phyloP scores from a whole-genome alignment of 225 moss, liverwort and hornwort species.

The Antitrichia curtipendula region DNA sequence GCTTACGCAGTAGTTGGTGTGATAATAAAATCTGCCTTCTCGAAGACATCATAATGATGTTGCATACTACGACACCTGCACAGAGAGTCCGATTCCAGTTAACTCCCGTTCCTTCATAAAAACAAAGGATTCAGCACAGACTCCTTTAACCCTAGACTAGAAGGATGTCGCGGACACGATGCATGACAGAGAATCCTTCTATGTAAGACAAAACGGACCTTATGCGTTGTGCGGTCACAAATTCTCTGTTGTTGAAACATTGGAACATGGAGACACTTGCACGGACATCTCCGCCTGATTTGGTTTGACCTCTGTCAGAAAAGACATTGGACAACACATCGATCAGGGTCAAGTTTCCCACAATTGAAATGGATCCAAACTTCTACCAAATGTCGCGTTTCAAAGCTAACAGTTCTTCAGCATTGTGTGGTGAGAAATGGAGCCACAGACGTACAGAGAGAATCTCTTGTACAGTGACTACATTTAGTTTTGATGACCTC shows the following conservation, averaged over 20 bases:
- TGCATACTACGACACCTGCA: conserved; percentile 67
- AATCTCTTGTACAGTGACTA: not conserved
- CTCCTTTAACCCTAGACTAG: no score
- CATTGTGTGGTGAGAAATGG: not conserved
- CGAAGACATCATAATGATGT: conserved; percentile 52
- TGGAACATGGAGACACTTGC: conserved; percentile 38
- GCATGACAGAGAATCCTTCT: not conserved
- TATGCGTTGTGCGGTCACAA: conserved; percentile 52
- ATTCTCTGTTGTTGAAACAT: conserved; percentile 47
- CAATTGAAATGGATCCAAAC: not conserved
- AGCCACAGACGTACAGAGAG: not conserved
- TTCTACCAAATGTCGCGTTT: not conserved
- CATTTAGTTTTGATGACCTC: no score
- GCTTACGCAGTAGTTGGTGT: conserved; percentile 63
- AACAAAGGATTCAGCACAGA: not conserved
- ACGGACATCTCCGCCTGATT: conserved; percentile 65
- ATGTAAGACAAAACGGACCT: conserved; percentile 12
- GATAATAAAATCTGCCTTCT: conserved; percentile 62
- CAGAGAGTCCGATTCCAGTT: not conserved
- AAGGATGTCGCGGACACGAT: not conserved
- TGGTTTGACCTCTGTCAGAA: conserved; percentile 26
- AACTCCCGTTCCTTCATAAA: not conserved
- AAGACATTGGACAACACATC: not conserved
- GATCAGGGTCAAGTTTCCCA: not conserved
- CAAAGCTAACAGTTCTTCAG: not conserved